These are phyloP conservation scores for Glaciozyma antarctica DNA, from an alignment of 768 basidiomycete genomes.

Conservation along the genomic window DNA sequence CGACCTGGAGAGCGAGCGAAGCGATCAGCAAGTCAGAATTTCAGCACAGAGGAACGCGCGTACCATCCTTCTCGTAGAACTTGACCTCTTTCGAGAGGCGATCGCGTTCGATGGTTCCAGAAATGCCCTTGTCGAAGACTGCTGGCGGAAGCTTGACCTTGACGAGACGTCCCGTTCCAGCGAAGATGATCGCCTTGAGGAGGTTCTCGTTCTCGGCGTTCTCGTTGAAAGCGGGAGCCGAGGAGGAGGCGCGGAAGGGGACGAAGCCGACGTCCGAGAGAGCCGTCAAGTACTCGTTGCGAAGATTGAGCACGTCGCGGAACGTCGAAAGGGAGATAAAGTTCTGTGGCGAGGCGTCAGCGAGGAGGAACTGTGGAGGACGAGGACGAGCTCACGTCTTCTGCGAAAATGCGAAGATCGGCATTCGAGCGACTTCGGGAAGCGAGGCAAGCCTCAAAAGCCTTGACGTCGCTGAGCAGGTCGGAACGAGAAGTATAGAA, in stretches of 20 bases:
- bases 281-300: slow-evolving; percentile 64
- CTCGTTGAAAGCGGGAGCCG: slow-evolving; percentile 50
- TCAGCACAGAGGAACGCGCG: slow-evolving; percentile 14
- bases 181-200: slow-evolving; percentile 72
- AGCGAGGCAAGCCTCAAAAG: slow-evolving; percentile 52
- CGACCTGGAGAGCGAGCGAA: slow-evolving; percentile 37
- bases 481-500: slow-evolving; percentile 71
- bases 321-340: slow-evolving; percentile 67
- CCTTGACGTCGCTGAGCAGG: slow-evolving; percentile 67
- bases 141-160: slow-evolving; percentile 63
- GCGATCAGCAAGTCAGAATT: not conserved
- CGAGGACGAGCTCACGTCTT: slow-evolving; percentile 45
- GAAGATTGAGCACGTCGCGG: slow-evolving; percentile 67
- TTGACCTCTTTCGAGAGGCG: slow-evolving; percentile 76
- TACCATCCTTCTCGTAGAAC: slow-evolving; percentile 57
- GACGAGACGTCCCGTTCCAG: slow-evolving; percentile 72
- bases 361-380: not conserved
- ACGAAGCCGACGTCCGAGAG: slow-evolving; percentile 64
- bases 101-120: slow-evolving; percentile 73
- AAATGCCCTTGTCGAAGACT: slow-evolving; percentile 75
- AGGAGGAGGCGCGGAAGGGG: slow-evolving; percentile 45
- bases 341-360: slow-evolving; percentile 47
- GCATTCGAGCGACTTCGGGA: slow-evolving; percentile 42
- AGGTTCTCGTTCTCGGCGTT: slow-evolving; percentile 62
- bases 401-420: slow-evolving; percentile 56